Percentiles rank a stretch among this genome's conserved stretches.
These are phyloP conservation scores for Tilletia horrida DNA, from an alignment of 1,284 basidiomycete genomes.

Conservation along the genomic window DNA sequence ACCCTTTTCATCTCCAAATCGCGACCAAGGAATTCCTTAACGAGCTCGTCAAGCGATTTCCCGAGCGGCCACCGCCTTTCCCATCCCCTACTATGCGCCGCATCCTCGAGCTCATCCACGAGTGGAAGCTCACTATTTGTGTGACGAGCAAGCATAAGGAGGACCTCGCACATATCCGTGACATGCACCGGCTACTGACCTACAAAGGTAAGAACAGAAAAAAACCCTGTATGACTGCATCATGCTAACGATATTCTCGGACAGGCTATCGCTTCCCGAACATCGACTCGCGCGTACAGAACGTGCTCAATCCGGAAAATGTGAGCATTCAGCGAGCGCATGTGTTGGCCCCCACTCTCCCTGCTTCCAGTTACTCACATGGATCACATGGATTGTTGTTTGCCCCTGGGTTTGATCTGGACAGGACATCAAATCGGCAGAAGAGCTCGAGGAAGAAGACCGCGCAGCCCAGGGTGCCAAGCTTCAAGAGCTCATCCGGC, in stretches of 20 bases:
- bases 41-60: slow-evolving; percentile 94
- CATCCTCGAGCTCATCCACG: slow-evolving; percentile 87
- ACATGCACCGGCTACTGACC: slow-evolving; percentile 91
- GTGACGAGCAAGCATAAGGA: slow-evolving; percentile 86
- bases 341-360: background rate
- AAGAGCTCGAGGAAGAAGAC: slow-evolving; percentile 94
- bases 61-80: slow-evolving; percentile 92
- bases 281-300: slow-evolving; percentile 43
- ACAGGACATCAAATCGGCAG: slow-evolving; percentile 85
- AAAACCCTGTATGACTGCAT: no score
- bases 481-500: slow-evolving; percentile 92
- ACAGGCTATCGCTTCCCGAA: slow-evolving; percentile 51
- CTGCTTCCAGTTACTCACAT: background rate
- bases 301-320: slow-evolving; percentile 47
- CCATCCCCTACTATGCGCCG: slow-evolving; percentile 89
- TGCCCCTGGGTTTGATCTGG: background rate
- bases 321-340: slow-evolving; percentile 19
- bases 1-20: slow-evolving; percentile 93
- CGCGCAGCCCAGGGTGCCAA: slow-evolving; percentile 92
- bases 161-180: slow-evolving; percentile 91
- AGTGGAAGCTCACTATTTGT: slow-evolving; percentile 94
- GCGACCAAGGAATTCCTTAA: slow-evolving; percentile 99
- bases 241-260: no score
- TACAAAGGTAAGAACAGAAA: slow-evolving; percentile 80
- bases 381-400: no score